Base-by-base conservation (phyloP, 768 basidiomycete genomes). In the Phlebiopsis flavidoalba region DNA sequence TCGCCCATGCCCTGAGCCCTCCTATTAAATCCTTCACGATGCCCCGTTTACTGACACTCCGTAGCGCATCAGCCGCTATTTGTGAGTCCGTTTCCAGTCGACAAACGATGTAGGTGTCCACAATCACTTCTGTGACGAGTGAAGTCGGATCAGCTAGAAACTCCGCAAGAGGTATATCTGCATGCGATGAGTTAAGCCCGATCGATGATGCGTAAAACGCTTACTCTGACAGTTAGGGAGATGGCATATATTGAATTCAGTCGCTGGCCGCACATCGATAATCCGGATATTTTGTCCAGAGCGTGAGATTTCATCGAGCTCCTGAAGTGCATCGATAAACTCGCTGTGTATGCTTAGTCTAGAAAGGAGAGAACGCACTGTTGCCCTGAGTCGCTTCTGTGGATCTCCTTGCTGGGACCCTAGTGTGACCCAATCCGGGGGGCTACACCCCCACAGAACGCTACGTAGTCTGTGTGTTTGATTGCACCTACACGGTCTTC, bases 81-180 rank as follows among this genome's bases (percentile, higher is more conserved):
- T 93, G 91, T 0, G 93, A 96, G 71, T 98, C 96, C 68, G 98
- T 98, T 5, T 96, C 95, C 21, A 93, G 77, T 33, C 93, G 82
- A 73, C 95, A 98, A 26, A 97, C 73, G 17, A 97, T 75, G 61
- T 85, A 85, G 6, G 76, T 76, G 71, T 10, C 70, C 26, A 60
- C 52, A 45, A 68, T 63, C 3, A 1, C 47, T 21, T 24, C 60
- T 10, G 75, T 67, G n/a, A 85, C 53, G 57, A 77, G 71, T 1
- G 72, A 65, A n/a, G 70, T 63, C 0, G 93, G 94, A 58, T 86
- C 75, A 2, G 82, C 80, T 1, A 89, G 75, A 2, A 95, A 76
- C 46, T 81, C 76, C 21, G 77, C 74, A 11, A 97, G 78, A 0
- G 94, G 91, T 12, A 95, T 74, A 67, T 91, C 95, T 97, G 61